Conservation (phyloP, 805 yeast genomes). For the Yamadazyma ubonensis region DNA sequence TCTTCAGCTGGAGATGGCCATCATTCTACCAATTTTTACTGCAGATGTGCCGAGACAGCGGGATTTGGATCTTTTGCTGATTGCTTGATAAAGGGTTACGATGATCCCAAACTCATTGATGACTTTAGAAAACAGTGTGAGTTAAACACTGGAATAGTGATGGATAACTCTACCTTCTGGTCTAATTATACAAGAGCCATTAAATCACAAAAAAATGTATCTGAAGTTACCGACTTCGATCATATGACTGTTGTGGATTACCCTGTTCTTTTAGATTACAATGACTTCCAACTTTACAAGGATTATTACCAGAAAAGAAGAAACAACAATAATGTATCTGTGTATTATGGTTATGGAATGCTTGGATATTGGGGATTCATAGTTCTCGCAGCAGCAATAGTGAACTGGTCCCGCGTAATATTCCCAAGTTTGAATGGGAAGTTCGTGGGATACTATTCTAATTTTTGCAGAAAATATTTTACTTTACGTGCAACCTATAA, state of each 20-base stretch:
- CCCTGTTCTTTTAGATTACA: conserved; percentile 1
- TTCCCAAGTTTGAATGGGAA: conserved; percentile 33
- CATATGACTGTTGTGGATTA: conserved; percentile 2
- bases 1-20: not conserved
- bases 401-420: conserved; percentile 39
- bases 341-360: conserved; percentile 39
- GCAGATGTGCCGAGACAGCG: not conserved
- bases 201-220: not conserved
- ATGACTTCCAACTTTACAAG: not conserved
- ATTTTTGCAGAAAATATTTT: conserved; percentile 21
- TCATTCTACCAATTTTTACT: conserved; percentile 1
- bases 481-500: conserved; percentile 24
- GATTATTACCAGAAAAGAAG: conserved; percentile 7
- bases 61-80: conserved; percentile 6
- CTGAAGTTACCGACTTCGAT: not conserved
- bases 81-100: conserved; percentile 5
- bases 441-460: conserved; percentile 28
- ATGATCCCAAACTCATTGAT: not conserved
- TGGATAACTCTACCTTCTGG: conserved; percentile 1
- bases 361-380: conserved; percentile 49
- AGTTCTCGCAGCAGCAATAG: conserved; percentile 37
- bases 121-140: not conserved
- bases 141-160: not conserved
- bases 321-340: conserved; percentile 6
- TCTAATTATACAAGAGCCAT: conserved; percentile 1